phyloP scores from a whole-genome alignment of 1,284 basidiomycete species.

The Salmacisia buchloeana region DNA sequence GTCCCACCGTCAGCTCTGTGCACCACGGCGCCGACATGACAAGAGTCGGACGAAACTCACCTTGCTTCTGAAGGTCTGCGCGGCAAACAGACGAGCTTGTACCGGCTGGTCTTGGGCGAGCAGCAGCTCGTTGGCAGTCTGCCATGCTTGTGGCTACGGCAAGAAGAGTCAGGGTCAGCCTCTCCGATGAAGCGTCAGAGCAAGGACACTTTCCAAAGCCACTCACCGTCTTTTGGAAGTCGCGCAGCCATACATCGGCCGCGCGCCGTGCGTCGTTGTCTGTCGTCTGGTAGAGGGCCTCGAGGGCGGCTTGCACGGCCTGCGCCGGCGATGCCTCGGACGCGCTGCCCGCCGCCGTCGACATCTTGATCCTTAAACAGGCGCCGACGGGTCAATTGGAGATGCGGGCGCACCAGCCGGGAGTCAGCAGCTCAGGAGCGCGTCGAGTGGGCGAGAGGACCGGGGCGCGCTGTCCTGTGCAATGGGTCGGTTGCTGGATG shows the following conservation, averaged over 20 bases:
- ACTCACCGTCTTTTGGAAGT: conserved; percentile 94
- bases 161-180: neutral
- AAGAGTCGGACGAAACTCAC: conserved; percentile 55
- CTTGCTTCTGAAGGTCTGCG: conserved; percentile 93
- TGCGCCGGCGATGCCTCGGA: conserved; percentile 8
- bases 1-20: neutral
- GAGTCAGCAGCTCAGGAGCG: neutral
- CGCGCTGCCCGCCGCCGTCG: neutral
- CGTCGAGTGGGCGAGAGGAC: too few relatives aligned
- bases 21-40: conserved; percentile 21
- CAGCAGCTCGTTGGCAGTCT: conserved; percentile 84
- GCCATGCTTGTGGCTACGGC: conserved; percentile 77
- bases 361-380: neutral
- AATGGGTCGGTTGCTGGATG: too few relatives aligned
- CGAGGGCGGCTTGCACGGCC: conserved; percentile 54
- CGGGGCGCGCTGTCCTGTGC: too few relatives aligned
- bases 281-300: conserved; percentile 60
- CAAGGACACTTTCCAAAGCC: too few relatives aligned
- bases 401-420: too few relatives aligned
- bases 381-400: neutral
- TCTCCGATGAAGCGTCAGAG: conserved; percentile 28
- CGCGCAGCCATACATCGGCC: conserved; percentile 64
- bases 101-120: conserved; percentile 70
- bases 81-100: conserved; percentile 85
- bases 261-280: conserved; percentile 74